Percentiles rank a stretch among this genome's conserved stretches.
Conservation (phyloP, 805 yeast species). For the Candida railenensis region DNA sequence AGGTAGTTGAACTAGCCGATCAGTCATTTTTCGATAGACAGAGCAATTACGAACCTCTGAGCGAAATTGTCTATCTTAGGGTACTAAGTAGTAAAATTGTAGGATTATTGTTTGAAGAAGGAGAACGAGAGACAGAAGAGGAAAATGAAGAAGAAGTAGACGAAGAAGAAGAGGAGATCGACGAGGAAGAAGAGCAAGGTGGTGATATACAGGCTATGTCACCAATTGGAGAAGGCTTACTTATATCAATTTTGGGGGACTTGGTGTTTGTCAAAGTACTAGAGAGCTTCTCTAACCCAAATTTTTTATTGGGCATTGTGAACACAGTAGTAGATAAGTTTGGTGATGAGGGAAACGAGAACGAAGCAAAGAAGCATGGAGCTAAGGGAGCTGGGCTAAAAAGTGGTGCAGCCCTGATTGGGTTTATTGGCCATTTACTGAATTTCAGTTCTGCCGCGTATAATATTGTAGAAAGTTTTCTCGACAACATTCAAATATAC, state of each 20-base stretch:
- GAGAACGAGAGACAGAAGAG: background rate
- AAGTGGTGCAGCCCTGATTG: no score
- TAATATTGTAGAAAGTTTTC: background rate
- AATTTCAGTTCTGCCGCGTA: background rate
- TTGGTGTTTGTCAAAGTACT: conserved; percentile 24
- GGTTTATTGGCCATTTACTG: no score
- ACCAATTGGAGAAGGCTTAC: conserved; percentile 12
- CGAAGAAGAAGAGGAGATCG: background rate
- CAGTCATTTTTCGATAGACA: background rate
- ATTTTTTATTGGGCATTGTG: conserved; percentile 21
- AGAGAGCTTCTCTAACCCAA: conserved; percentile 22
- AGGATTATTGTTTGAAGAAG: conserved; percentile 11
- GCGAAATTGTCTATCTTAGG: conserved; percentile 18
- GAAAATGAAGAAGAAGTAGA: background rate
- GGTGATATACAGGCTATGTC: conserved; percentile 10
- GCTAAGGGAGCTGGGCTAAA: no score
- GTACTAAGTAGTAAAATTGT: conserved; percentile 22
- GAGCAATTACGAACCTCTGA: background rate
- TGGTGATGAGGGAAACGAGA: conserved; percentile 4
- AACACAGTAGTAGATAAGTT: conserved; percentile 7
- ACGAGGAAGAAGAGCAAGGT: background rate
- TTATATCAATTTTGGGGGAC: conserved; percentile 26
- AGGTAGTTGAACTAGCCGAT: background rate
- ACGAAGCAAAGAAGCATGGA: background rate
- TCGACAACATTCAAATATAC: background rate